phyloP scores from a whole-genome alignment of 2,329 filamentous ascomycete species.

The Curvularia eragrostidis region DNA sequence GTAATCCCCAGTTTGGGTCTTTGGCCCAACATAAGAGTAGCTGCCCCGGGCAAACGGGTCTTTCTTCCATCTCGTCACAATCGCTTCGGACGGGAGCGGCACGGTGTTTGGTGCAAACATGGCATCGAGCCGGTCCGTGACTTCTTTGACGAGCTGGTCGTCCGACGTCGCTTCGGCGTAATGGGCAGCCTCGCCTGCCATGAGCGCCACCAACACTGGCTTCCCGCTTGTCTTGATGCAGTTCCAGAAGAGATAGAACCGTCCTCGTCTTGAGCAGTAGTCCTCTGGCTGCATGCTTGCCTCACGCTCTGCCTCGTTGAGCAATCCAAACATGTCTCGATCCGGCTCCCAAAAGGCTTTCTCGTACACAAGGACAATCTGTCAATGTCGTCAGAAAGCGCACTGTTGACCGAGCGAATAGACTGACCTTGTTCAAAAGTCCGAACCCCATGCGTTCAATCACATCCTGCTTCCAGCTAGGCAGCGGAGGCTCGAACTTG shows the following conservation, averaged over 20 bases:
- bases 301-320: slow-evolving; percentile 74
- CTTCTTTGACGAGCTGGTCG: slow-evolving; percentile 77
- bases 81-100: slow-evolving; percentile 79
- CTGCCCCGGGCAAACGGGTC: slow-evolving; percentile 92
- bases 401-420: not conserved
- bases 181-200: slow-evolving; percentile 93
- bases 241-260: slow-evolving; percentile 98
- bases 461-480: slow-evolving; percentile 80
- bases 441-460: slow-evolving; percentile 90
- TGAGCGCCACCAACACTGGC: slow-evolving; percentile 84
- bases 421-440: slow-evolving; percentile 80
- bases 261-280: slow-evolving; percentile 79
- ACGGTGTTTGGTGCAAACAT: slow-evolving; percentile 72
- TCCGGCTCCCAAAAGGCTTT: slow-evolving; percentile 88
- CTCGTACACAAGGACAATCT: slow-evolving; percentile 84
- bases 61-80: slow-evolving; percentile 90
- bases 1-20: slow-evolving; percentile 86
- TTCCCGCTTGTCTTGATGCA: slow-evolving; percentile 87
- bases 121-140: slow-evolving; percentile 76
- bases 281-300: slow-evolving; percentile 79
- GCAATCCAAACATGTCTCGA: slow-evolving; percentile 90
- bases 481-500: slow-evolving; percentile 88
- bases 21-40: slow-evolving; percentile 90
- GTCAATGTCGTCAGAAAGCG: slow-evolving; percentile 17
- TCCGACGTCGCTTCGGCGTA: slow-evolving; percentile 82